Evolutionary conservation across 2,329 filamentous ascomycete genomes (phyloP).

Genomic region (Scortechinia acanthostroma): DNA sequence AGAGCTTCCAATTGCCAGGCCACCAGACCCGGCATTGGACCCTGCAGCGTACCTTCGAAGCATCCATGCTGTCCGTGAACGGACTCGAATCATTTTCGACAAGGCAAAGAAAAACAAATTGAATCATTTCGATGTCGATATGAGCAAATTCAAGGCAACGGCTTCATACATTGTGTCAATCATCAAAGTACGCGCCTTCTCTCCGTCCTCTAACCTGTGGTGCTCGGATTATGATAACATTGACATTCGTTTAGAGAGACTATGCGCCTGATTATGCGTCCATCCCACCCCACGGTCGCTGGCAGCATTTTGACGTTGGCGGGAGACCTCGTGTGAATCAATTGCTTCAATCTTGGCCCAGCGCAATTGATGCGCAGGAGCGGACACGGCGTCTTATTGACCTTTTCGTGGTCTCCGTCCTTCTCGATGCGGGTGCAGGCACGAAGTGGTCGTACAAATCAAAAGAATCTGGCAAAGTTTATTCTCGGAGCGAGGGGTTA

Average conservation of each 20-base stretch:
- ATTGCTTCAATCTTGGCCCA: constrained; percentile 45
- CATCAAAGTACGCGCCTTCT: constrained; percentile 52
- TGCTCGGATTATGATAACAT: constrained; percentile 5
- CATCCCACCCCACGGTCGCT: constrained; percentile 34
- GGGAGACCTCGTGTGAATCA: constrained; percentile 47
- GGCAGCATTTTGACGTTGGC: constrained; percentile 59
- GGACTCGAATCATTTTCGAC: constrained; percentile 48
- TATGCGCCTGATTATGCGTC: constrained; percentile 59
- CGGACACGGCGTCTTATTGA: constrained; percentile 48
- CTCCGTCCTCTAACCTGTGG: constrained; percentile 4
- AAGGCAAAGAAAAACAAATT: constrained; percentile 64
- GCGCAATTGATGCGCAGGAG: constrained; percentile 43
- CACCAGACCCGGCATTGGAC: constrained; percentile 52
- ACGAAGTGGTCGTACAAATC: constrained; percentile 67
- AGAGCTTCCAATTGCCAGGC: not conserved
- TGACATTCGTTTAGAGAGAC: no score
- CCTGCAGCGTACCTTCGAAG: constrained; percentile 61
- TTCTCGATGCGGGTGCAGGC: constrained; percentile 61
- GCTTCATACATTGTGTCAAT: constrained; percentile 67
- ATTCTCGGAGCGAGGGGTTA: constrained; percentile 62
- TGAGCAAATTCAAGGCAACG: constrained; percentile 60
- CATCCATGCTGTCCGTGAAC: constrained; percentile 51
- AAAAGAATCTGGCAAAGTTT: constrained; percentile 61
- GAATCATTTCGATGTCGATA: constrained; percentile 66
- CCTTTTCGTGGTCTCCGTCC: constrained; percentile 52